Conservation (phyloP, 495 filamentous ascomycete genomes). For the Xylaria castorea region DNA sequence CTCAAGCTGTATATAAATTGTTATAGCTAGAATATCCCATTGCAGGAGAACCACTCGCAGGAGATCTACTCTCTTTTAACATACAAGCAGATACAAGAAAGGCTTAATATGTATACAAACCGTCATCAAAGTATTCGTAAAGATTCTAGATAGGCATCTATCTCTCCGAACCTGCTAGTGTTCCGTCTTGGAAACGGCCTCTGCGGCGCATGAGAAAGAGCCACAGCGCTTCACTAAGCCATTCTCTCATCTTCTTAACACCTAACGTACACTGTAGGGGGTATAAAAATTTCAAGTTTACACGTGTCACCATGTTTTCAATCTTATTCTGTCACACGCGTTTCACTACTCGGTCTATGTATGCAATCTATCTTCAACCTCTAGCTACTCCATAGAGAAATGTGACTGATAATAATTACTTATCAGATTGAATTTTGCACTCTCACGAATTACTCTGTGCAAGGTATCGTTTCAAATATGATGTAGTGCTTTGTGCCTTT, state of each 20-base stretch:
- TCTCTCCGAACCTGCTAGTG: background rate
- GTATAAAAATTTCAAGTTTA: background rate
- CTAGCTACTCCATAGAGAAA: background rate
- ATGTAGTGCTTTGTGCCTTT: background rate
- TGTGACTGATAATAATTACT: background rate
- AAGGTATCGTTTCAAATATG: background rate
- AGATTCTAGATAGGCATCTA: background rate
- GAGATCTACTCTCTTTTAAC: background rate
- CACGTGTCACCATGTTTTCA: background rate
- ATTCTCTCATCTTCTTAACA: background rate
- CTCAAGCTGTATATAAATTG: background rate
- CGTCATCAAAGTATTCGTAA: background rate
- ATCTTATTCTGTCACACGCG: background rate
- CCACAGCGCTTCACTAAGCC: background rate
- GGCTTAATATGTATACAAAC: background rate
- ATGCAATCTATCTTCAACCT: background rate
- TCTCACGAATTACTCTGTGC: background rate
- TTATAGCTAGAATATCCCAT: background rate
- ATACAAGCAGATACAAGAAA: background rate
- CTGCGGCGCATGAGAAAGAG: background rate
- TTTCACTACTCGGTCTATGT: background rate
- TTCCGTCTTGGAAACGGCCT: background rate
- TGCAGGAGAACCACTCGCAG: background rate
- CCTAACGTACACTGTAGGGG: background rate
- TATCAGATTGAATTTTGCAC: background rate